Conservation (phyloP, 2,329 filamentous ascomycete genomes). For the Curvularia spicifera region DNA sequence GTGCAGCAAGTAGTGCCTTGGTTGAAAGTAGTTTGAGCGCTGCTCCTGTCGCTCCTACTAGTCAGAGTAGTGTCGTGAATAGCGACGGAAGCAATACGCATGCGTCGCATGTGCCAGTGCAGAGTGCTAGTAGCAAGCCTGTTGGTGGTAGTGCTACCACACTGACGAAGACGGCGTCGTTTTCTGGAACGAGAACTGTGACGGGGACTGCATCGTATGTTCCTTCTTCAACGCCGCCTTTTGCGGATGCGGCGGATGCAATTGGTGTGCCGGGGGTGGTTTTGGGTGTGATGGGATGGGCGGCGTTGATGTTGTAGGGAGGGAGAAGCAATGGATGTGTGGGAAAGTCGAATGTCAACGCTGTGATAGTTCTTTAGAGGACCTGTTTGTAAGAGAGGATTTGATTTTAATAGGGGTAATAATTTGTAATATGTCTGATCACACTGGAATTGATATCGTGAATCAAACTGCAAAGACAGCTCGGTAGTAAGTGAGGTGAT, state of each 20-base stretch:
- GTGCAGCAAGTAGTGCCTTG: too few relatives aligned
- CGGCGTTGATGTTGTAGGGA: conserved; percentile 28
- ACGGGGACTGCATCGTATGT: conserved; percentile 6
- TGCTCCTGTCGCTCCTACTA: background rate
- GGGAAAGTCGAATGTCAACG: background rate
- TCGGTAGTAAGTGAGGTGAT: background rate
- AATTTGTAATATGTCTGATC: background rate
- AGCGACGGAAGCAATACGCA: background rate
- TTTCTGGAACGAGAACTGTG: background rate
- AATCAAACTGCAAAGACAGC: background rate
- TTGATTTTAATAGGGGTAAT: background rate
- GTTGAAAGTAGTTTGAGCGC: background rate
- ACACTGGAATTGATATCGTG: background rate
- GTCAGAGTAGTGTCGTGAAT: background rate
- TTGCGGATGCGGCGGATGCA: conserved; percentile 29
- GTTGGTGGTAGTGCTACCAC: background rate
- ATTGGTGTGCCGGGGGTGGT: conserved; percentile 22
- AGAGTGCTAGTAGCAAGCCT: background rate
- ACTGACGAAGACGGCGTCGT: background rate
- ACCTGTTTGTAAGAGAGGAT: too few relatives aligned
- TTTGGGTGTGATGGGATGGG: conserved; percentile 29
- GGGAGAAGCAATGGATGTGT: background rate
- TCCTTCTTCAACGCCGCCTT: conserved; percentile 17
- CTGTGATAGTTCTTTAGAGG: background rate
- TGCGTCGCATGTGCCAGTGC: background rate